A percentile compares a stretch with the other conserved stretches of the same genome.
Evolutionary conservation across 768 basidiomycete species (phyloP).

Genomic region (Austroboletus eburneus): DNA sequence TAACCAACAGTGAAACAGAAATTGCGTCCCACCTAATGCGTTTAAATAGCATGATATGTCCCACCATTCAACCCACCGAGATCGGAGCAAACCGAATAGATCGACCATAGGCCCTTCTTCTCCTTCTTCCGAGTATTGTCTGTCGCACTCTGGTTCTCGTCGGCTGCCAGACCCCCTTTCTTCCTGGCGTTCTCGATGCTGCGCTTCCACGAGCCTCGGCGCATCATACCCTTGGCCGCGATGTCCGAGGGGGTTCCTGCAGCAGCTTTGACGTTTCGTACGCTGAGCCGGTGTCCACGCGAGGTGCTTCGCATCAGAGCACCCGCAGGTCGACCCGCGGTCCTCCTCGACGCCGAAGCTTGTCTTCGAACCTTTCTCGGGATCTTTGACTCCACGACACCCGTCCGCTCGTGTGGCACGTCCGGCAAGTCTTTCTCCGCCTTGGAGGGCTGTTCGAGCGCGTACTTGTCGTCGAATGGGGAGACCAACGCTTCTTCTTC

Average conservation of each 20-base stretch:
- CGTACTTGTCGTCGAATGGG: slow-evolving; percentile 25
- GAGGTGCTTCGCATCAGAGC: slow-evolving; percentile 8
- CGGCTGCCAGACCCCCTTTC: slow-evolving; percentile 8
- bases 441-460: slow-evolving; percentile 3
- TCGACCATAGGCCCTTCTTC: slow-evolving; percentile 26
- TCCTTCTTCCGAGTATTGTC: slow-evolving; percentile 11
- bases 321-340: not conserved
- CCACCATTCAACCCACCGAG: slow-evolving; percentile 16
- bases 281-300: slow-evolving; percentile 11
- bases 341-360: slow-evolving; percentile 11
- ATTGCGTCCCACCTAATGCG: no score
- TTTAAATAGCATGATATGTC: not conserved
- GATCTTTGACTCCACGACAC: slow-evolving; percentile 15
- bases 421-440: slow-evolving; percentile 15
- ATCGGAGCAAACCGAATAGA: slow-evolving; percentile 28
- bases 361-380: slow-evolving; percentile 19
- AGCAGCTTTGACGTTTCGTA: slow-evolving; percentile 14
- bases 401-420: slow-evolving; percentile 3
- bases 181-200: slow-evolving; percentile 16
- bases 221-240: slow-evolving; percentile 18
- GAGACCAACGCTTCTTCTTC: slow-evolving; percentile 12
- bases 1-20: no score
- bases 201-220: slow-evolving; percentile 26
- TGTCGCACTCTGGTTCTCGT: slow-evolving; percentile 12
- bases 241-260: not conserved